Conservation (phyloP, 208 protist genomes). For the Trypanosoma theileri region DNA sequence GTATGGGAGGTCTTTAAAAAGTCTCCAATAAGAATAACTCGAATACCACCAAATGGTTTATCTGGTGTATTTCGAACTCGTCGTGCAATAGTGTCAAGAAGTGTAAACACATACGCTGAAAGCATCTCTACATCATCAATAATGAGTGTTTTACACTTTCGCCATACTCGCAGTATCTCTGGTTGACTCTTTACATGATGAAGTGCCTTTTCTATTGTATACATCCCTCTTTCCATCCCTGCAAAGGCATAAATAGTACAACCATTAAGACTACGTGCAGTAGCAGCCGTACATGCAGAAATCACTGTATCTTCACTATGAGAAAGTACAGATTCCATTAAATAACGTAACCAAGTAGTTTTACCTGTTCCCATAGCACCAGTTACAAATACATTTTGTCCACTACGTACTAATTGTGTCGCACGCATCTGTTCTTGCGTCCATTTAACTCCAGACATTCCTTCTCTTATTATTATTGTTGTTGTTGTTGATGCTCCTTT, state of each 20-base stretch:
- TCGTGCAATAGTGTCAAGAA: constrained; percentile 38
- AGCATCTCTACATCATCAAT: constrained; percentile 56
- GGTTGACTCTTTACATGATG: constrained; percentile 25
- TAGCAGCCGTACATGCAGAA: constrained; percentile 43
- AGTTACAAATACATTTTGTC: constrained; percentile 74
- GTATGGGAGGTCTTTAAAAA: constrained; percentile 52
- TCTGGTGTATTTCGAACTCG: constrained; percentile 23
- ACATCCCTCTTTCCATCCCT: constrained; percentile 43
- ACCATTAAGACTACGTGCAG: constrained; percentile 39
- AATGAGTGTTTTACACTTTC: constrained; percentile 34
- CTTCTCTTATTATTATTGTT: not conserved
- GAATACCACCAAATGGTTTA: constrained; percentile 54
- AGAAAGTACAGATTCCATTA: constrained; percentile 46
- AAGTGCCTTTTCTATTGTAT: constrained; percentile 23
- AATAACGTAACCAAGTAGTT: constrained; percentile 58
- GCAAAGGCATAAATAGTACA: constrained; percentile 44
- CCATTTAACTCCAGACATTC: constrained; percentile 23
- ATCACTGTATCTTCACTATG: constrained; percentile 14
- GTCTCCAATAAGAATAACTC: constrained; percentile 46
- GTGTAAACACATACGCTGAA: constrained; percentile 19
- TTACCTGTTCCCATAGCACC: constrained; percentile 85
- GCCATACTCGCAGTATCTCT: constrained; percentile 32
- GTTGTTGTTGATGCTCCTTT: not conserved
- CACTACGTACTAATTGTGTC: constrained; percentile 37
- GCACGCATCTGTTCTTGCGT: constrained; percentile 51